Base-by-base conservation (phyloP, 1,284 basidiomycete genomes). In the Laetiporus sulphureus region DNA sequence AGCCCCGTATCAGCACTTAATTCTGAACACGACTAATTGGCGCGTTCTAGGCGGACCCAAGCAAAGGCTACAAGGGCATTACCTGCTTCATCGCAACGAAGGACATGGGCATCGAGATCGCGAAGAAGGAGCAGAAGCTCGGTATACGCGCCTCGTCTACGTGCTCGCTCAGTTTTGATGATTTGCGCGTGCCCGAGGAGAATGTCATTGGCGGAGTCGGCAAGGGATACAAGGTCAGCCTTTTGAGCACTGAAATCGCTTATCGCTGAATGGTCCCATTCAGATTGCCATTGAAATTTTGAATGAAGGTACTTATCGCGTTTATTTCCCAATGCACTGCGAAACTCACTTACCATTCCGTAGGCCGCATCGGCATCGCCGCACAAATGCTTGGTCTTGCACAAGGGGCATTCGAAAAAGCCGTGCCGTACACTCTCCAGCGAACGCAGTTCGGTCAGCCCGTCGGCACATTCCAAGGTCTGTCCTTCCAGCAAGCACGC, bases 41-140 rank as follows among this genome's bases (percentile, higher is more conserved):
- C 7, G 1, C 16, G 1, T 11, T 0, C 13, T 10, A 39, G 82
- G 59, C 91, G 32, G 93, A 98, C 65, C 86, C 91, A 1, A 86
- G 79, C 53, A 93, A 94, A 63, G 95, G 96, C 1, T 99, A 99
- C 78, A 99, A 97, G 68, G 95, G 95, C 27, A 99, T 99, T 64
- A 95, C 93, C 16, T 97, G 94, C 61, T 99, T 99, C 66, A 73
- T 94, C 43, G 89, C 93, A 20, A 93, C 91, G 41, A 96, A 92
- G 65, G 90, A 94, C 50, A 94, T 95, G 90, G 96, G 96, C 13
- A 77, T 99, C 51, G 73, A 97, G 64, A 93, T 99, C 49, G 93
- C 93, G 35, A 99, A 99, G 75, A 98, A 98, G 72, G 95, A 99
- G 66, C 83, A 95, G 67, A 99, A 99, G 68, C 81, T 99, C 41